Percentiles rank a stretch among this genome's conserved stretches.
Conservation (phyloP, 352 stramenopile species). For the Globisporangium cystogenes region DNA sequence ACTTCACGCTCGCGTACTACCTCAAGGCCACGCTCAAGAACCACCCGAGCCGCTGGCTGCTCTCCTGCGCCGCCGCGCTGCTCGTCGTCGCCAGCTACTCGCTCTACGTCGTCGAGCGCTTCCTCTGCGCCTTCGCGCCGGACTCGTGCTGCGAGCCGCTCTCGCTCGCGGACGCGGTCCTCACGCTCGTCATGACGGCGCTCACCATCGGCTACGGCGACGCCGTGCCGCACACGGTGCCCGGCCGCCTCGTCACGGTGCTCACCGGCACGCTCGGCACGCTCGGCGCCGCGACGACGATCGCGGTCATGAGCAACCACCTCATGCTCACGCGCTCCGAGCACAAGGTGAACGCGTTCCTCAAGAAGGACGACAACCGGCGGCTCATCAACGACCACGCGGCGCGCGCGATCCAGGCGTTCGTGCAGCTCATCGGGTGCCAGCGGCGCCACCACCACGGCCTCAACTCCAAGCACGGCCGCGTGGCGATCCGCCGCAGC, state of each 20-base stretch:
- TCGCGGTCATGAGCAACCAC: slow-evolving; percentile 73
- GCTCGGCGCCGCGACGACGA: slow-evolving; percentile 58
- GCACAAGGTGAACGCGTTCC: slow-evolving; percentile 76
- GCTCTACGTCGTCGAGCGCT: slow-evolving; percentile 65
- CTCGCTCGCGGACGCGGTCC: slow-evolving; percentile 42
- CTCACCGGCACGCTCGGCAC: slow-evolving; percentile 46
- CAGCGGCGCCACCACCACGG: slow-evolving; percentile 27
- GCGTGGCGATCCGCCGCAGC: slow-evolving; percentile 12
- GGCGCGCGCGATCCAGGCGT: slow-evolving; percentile 55
- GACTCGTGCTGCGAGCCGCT: slow-evolving; percentile 57
- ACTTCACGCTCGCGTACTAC: slow-evolving; percentile 68
- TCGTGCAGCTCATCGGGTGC: slow-evolving; percentile 40
- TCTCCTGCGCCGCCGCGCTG: slow-evolving; percentile 33
- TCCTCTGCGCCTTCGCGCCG: slow-evolving; percentile 53
- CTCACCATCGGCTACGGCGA: slow-evolving; percentile 75
- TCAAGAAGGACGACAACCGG: slow-evolving; percentile 69
- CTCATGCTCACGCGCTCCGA: slow-evolving; percentile 69
- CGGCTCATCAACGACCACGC: slow-evolving; percentile 53
- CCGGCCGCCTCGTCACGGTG: slow-evolving; percentile 46
- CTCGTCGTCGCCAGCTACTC: slow-evolving; percentile 45
- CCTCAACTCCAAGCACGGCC: slow-evolving; percentile 8
- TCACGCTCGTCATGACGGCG: slow-evolving; percentile 64
- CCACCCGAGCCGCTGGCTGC: slow-evolving; percentile 41
- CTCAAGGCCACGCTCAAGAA: slow-evolving; percentile 77
- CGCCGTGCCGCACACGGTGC: slow-evolving; percentile 41